Evolutionary conservation across 164 flowering plant genomes (phyloP), one percentile per base, ranked within the genome.

Genomic region (Aristolochia contorta): DNA sequence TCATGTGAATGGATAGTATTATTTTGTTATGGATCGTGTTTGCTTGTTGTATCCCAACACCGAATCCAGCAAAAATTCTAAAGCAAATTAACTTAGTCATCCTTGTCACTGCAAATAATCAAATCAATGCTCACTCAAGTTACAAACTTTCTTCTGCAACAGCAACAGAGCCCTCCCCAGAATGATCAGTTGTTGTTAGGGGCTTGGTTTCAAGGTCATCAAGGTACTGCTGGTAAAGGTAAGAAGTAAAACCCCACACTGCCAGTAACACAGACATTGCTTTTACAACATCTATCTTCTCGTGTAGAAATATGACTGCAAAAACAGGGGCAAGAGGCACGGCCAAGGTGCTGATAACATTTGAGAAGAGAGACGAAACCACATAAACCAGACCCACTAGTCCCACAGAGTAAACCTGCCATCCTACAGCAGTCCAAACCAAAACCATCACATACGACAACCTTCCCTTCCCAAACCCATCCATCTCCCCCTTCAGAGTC

Each of bases 311-410:
- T 15, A 77, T 56, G n/a, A 74, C 75, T 25, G 78, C 71, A 49
- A 57, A 22, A 30, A 74, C n/a, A 5, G 80, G 78, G 57, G 57
- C 27, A 25, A 74, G 23, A 32, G 78, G 68, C 74, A 74, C 49
- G 51, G 66, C 57, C 41, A 77, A 15, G 3, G 76, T 77, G 32
- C 72, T 72, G n/a, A 77, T 70, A 20, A 65, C 78, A 65, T 74
- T 74, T 52, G 72, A 69, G 64, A 77, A 74, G 52, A 77, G 78
- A 5, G 80, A 65, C 16, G 80, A 71, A 1, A 71, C 77, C 63
- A 55, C 63, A 37, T 64, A 77, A 46, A 74, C 65, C 64, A 77
- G 53, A 33, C 72, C 72, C n/a, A 69, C 48, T 14, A 51, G 47
- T 19, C 78, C 74, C 43, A 74, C 64, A 32, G 70, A 56, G 37